Evolutionary conservation across 805 yeast species (phyloP).

Genomic region (Grigorovia yakushimaensis): DNA sequence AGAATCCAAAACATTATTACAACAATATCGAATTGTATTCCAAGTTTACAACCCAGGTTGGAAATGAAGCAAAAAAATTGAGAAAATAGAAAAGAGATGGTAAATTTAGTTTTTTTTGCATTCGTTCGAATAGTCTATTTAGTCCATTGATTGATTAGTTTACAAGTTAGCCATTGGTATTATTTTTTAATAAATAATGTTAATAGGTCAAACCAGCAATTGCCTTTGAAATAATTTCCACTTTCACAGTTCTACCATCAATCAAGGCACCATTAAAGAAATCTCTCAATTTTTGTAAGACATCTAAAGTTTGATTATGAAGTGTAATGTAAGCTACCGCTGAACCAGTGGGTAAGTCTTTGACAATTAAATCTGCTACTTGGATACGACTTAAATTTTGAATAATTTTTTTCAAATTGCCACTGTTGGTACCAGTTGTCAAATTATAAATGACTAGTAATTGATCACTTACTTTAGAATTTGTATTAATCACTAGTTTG

Average conservation of each 20-base stretch:
- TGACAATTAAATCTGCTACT: constrained; percentile 20
- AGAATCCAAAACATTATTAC: too few relatives aligned
- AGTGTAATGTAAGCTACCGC: constrained; percentile 32
- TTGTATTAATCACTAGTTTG: constrained; percentile 18
- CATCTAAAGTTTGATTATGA: constrained; percentile 15
- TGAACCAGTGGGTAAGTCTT: constrained; percentile 33
- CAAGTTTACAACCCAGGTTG: neutral
- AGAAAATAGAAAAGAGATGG: neutral
- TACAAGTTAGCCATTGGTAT: too few relatives aligned
- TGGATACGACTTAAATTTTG: constrained; percentile 14
- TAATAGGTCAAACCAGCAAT: neutral
- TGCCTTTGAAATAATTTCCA: constrained; percentile 15
- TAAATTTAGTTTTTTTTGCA: too few relatives aligned
- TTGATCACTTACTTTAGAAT: constrained; percentile 8
- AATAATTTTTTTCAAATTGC: constrained; percentile 15
- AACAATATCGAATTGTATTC: neutral
- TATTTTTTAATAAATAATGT: too few relatives aligned
- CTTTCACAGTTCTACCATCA: constrained; percentile 36
- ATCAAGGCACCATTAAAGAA: constrained; percentile 37
- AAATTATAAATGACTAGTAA: constrained; percentile 18
- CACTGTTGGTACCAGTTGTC: constrained; percentile 22
- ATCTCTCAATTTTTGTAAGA: constrained; percentile 24
- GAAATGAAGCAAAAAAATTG: neutral
- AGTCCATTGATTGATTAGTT: too few relatives aligned
- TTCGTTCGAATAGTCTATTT: too few relatives aligned